Evolutionary conservation across 768 basidiomycete species (phyloP).

Genomic region (Boletus subcaerulescens): DNA sequence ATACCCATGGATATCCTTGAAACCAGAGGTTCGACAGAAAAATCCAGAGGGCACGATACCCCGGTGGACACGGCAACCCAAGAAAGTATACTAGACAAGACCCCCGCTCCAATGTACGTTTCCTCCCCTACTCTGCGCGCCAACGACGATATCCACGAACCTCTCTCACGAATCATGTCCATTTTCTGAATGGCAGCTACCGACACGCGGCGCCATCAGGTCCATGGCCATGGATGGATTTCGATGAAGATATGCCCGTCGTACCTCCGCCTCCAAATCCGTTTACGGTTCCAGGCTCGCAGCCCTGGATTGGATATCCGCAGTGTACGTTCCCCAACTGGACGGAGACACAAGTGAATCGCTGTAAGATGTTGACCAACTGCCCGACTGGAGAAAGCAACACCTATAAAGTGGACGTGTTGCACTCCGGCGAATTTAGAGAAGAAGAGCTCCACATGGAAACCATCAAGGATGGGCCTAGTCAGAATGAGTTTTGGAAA

Average conservation of each 20-base stretch:
- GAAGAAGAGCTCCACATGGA: neutral
- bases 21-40: neutral
- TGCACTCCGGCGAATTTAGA: constrained; percentile 9
- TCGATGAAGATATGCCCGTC: constrained; percentile 26
- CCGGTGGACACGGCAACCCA: neutral
- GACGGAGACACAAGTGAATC: constrained; percentile 29
- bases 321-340: constrained; percentile 32
- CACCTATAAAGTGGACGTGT: constrained; percentile 27
- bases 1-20: constrained; percentile 19
- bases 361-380: constrained; percentile 30
- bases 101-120: constrained; percentile 25
- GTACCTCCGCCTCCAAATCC: neutral
- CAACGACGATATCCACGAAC: neutral
- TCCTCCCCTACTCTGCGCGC: neutral
- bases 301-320: constrained; percentile 28
- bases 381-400: constrained; percentile 13
- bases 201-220: constrained; percentile 40
- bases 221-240: constrained; percentile 43
- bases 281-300: neutral
- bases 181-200: constrained; percentile 18
- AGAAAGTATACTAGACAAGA: constrained; percentile 7
- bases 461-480: constrained; percentile 6
- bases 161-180: neutral
- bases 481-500: constrained; percentile 35
- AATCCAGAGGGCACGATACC: neutral